Evolutionary conservation across 2,329 filamentous ascomycete genomes (phyloP).

Genomic region (Fusarium humuli): DNA sequence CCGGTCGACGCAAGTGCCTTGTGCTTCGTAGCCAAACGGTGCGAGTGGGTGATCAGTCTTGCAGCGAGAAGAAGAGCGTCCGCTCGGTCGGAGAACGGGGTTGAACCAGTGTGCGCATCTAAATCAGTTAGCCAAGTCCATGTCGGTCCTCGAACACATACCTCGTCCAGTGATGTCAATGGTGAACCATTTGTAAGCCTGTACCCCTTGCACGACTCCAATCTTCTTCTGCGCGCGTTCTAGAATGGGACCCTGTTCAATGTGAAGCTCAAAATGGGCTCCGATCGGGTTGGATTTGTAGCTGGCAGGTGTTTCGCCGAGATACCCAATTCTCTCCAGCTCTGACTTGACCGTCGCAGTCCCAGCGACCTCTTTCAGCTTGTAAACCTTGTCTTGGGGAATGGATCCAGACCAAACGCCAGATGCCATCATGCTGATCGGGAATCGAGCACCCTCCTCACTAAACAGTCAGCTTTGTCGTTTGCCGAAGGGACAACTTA

Average conservation of each 20-base stretch:
- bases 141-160: background rate
- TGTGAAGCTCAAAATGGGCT: slow-evolving; percentile 85
- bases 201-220: slow-evolving; percentile 38
- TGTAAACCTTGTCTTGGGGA: slow-evolving; percentile 69
- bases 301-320: slow-evolving; percentile 61
- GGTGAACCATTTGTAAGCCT: slow-evolving; percentile 46
- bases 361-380: slow-evolving; percentile 67
- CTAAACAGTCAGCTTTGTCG: slow-evolving; percentile 52
- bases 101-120: slow-evolving; percentile 45
- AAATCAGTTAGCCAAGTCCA: slow-evolving; percentile 46
- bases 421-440: slow-evolving; percentile 78
- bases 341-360: slow-evolving; percentile 54
- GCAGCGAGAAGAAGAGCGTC: slow-evolving; percentile 49
- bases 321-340: slow-evolving; percentile 77
- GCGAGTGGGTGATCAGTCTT: slow-evolving; percentile 46
- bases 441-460: slow-evolving; percentile 85
- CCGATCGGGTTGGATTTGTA: slow-evolving; percentile 65
- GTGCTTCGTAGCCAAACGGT: slow-evolving; percentile 41
- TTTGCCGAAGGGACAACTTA: slow-evolving; percentile 31
- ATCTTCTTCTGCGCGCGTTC: slow-evolving; percentile 34
- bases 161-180: slow-evolving; percentile 44
- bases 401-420: slow-evolving; percentile 82
- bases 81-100: slow-evolving; percentile 46
- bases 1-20: slow-evolving; percentile 48
- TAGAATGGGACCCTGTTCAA: slow-evolving; percentile 70